Evolutionary conservation across 768 basidiomycete species (phyloP).

Genomic region (Exsudoporus frostii): DNA sequence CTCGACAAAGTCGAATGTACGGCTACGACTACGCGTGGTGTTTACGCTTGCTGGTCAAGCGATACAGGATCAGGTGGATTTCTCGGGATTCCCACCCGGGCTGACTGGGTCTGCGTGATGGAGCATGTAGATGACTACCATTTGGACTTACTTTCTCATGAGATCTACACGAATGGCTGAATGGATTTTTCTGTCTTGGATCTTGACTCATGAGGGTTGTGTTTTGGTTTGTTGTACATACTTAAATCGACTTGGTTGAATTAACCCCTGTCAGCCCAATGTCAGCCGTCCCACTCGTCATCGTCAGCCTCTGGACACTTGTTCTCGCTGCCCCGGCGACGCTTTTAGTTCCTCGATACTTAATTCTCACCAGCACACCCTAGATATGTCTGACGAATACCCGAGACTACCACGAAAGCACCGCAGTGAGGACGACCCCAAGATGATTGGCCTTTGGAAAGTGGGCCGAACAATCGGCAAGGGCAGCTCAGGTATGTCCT

Average conservation of each 20-base stretch:
- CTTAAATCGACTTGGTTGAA: constrained; percentile 6
- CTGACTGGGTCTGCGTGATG: constrained; percentile 48
- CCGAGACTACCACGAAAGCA: constrained; percentile 31
- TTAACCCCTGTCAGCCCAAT: constrained; percentile 24
- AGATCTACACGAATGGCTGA: constrained; percentile 22
- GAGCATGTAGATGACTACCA: constrained; percentile 16
- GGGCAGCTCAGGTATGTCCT: constrained; percentile 67
- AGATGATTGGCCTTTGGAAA: constrained; percentile 79
- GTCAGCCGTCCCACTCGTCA: background rate
- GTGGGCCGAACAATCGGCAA: constrained; percentile 81
- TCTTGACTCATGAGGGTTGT: background rate
- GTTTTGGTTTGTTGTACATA: constrained; percentile 10
- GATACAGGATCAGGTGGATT: constrained; percentile 92
- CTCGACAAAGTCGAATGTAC: constrained; percentile 63
- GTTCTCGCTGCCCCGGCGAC: background rate
- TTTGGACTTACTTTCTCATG: constrained; percentile 11
- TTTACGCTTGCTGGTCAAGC: constrained; percentile 66
- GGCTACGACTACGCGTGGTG: constrained; percentile 81
- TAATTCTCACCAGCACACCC: constrained; percentile 15
- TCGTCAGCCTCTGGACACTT: constrained; percentile 20
- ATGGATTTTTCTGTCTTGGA: background rate
- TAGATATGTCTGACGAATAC: constrained; percentile 26
- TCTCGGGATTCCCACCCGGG: constrained; percentile 81
- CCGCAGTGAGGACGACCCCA: constrained; percentile 44
- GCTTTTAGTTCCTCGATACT: background rate